Evolutionary conservation across 257 asterid genomes (phyloP).

Genomic region (Fraxinus americana): DNA sequence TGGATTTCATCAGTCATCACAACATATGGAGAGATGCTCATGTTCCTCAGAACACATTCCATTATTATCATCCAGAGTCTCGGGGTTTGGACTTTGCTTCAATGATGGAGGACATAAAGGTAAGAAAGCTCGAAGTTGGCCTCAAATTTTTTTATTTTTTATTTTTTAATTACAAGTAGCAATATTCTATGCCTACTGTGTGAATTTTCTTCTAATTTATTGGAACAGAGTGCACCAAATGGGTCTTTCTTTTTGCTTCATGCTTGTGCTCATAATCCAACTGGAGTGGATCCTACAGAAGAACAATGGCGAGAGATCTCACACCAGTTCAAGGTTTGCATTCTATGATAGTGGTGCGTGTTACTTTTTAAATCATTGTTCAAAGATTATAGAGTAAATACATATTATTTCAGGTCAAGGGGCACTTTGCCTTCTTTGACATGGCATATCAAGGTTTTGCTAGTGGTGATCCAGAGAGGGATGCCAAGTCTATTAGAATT

Average conservation of each 20-base stretch:
- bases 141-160: neutral
- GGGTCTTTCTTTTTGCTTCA: constrained; percentile 95
- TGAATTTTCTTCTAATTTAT: neutral
- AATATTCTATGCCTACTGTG: neutral
- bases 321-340: constrained; percentile 72
- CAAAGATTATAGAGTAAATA: neutral
- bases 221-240: constrained; percentile 80
- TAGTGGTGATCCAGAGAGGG: constrained; percentile 95
- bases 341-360: neutral
- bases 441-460: constrained; percentile 99
- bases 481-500: constrained; percentile 87
- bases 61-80: constrained; percentile 86
- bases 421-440: constrained; percentile 91
- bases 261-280: constrained; percentile 99
- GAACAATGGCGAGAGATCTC: constrained; percentile 99
- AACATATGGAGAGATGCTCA: constrained; percentile 97
- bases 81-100: constrained; percentile 86
- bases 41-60: constrained; percentile 85
- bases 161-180: neutral
- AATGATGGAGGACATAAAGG: constrained; percentile 88
- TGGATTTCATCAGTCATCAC: constrained; percentile 74
- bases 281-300: constrained; percentile 97
- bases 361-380: neutral
- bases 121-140: constrained; percentile 21
- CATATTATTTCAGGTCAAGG: constrained; percentile 63